Conservation (phyloP, 2,329 filamentous ascomycete genomes). For the Cytospora mali region DNA sequence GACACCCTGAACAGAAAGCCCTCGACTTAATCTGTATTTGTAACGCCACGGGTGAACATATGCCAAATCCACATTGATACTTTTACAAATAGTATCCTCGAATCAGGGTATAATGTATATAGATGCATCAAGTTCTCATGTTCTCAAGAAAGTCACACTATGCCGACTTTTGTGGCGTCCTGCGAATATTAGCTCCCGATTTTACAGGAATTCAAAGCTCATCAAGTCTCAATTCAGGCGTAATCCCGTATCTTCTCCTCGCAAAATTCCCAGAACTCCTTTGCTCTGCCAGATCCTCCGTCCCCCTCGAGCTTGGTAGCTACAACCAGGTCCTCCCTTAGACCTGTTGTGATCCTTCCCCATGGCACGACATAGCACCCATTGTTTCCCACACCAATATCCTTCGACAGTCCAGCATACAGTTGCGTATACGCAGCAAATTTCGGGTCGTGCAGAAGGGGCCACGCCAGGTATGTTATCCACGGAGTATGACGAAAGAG, state of each 20-base stretch:
- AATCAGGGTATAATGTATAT: no score
- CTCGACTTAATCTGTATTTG: no score
- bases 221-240: no score
- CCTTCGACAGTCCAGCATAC: constrained; percentile 25
- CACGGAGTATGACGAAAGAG: constrained; percentile 31
- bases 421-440: constrained; percentile 27
- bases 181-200: no score
- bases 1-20: no score
- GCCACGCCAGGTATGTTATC: constrained; percentile 27
- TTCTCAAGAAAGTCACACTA: no score
- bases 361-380: neutral
- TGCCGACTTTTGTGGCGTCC: no score
- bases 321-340: constrained; percentile 19
- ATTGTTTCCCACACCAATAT: constrained; percentile 7
- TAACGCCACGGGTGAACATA: no score
- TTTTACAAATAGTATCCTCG: no score
- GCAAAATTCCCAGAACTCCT: constrained; percentile 28
- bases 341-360: neutral
- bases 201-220: no score
- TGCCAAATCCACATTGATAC: no score
- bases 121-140: no score
- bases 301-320: constrained; percentile 21
- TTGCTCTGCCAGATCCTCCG: constrained; percentile 21
- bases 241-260: constrained; percentile 3
- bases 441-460: constrained; percentile 28